Evolutionary conservation across 1,284 basidiomycete genomes (phyloP).

Genomic region (Apiotrichum siamense): DNA sequence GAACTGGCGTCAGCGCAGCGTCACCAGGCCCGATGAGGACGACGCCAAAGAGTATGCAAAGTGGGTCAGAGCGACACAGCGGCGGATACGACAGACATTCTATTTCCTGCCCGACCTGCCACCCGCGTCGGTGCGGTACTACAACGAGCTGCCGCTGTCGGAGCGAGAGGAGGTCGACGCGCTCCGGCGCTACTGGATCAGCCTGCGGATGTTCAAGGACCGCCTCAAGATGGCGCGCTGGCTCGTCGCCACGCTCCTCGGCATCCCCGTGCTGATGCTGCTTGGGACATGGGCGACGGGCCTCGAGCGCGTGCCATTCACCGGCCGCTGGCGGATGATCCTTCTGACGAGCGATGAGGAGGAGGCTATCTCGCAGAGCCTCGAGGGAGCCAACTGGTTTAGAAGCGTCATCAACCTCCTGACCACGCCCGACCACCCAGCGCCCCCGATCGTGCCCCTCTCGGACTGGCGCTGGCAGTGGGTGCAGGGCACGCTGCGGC

Average conservation of each 20-base stretch:
- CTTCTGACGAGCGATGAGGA: slow-evolving; percentile 85
- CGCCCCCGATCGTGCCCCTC: slow-evolving; percentile 58
- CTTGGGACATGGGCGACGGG: slow-evolving; percentile 68
- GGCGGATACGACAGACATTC: slow-evolving; percentile 8
- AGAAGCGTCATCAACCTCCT: slow-evolving; percentile 71
- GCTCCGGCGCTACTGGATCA: slow-evolving; percentile 34
- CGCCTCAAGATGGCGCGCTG: slow-evolving; percentile 51
- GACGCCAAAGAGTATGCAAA: slow-evolving; percentile 1
- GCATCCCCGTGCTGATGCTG: slow-evolving; percentile 64
- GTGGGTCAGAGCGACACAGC: neutral
- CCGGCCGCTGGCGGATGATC: slow-evolving; percentile 78
- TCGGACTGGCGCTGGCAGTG: slow-evolving; percentile 78
- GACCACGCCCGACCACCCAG: slow-evolving; percentile 55
- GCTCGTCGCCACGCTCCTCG: slow-evolving; percentile 58
- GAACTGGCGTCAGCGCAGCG: neutral
- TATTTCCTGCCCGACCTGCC: slow-evolving; percentile 35
- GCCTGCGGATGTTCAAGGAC: slow-evolving; percentile 49
- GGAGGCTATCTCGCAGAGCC: slow-evolving; percentile 67
- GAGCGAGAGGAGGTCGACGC: slow-evolving; percentile 54
- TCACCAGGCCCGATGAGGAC: slow-evolving; percentile 6
- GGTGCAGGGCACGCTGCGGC: slow-evolving; percentile 68
- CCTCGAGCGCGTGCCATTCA: slow-evolving; percentile 72
- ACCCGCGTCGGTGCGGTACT: slow-evolving; percentile 26
- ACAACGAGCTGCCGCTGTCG: slow-evolving; percentile 29
- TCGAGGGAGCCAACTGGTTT: slow-evolving; percentile 79